Percentiles rank a stretch among this genome's conserved stretches.
Evolutionary conservation across 768 basidiomycete species (phyloP).

Genomic region (Scleroderma bovista): DNA sequence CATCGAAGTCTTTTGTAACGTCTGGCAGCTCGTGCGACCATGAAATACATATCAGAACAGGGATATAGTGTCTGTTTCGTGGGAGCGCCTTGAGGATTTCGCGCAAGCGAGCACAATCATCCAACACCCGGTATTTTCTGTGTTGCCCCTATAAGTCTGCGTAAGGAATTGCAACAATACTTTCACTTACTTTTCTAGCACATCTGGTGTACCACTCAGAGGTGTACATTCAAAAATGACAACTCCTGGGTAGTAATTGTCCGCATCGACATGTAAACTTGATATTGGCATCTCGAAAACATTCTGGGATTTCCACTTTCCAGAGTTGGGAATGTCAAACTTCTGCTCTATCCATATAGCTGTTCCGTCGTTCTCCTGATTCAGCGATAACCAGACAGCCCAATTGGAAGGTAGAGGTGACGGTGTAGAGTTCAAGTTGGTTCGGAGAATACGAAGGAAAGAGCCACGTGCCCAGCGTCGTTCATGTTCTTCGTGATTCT

Average conservation of each 20-base stretch:
- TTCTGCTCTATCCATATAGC: conserved; percentile 79
- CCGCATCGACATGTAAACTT: conserved; percentile 12
- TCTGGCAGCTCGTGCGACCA: conserved; percentile 49
- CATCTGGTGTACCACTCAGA: conserved; percentile 53
- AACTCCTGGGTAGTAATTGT: conserved; percentile 47
- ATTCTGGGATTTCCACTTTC: conserved; percentile 52
- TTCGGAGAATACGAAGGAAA: conserved; percentile 41
- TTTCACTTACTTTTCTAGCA: conserved; percentile 54
- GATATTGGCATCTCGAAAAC: conserved; percentile 54
- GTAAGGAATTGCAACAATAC: neutral
- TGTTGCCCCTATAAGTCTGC: neutral
- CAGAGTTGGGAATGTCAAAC: conserved; percentile 62
- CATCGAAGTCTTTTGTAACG: conserved; percentile 44
- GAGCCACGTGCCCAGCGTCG: conserved; percentile 72
- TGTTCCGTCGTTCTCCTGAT: conserved; percentile 66
- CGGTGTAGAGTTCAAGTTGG: conserved; percentile 34
- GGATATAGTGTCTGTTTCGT: conserved; percentile 50
- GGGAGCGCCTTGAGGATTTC: conserved; percentile 56
- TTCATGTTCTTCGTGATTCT: conserved; percentile 72
- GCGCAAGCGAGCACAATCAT: conserved; percentile 67
- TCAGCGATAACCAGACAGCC: conserved; percentile 71
- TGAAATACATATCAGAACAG: conserved; percentile 54
- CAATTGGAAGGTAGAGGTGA: conserved; percentile 37
- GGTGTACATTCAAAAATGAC: conserved; percentile 76
- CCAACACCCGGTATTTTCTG: conserved; percentile 67